These are phyloP conservation scores for Fusarium tricinctum DNA, from an alignment of 2,329 filamentous ascomycete genomes.

Conservation along the genomic window DNA sequence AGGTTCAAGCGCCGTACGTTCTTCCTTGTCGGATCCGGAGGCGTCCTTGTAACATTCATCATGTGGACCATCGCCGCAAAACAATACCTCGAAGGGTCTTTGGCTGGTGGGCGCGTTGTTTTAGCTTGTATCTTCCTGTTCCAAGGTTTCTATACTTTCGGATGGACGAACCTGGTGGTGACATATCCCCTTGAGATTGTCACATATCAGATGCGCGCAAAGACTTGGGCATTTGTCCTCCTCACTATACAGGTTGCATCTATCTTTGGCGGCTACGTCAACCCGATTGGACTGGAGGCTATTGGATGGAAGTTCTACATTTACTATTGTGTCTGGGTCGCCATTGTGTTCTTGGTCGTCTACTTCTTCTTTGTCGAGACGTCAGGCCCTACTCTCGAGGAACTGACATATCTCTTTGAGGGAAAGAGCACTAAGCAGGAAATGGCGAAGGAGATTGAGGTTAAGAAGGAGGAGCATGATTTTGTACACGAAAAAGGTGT, in stretches of 20 bases:
- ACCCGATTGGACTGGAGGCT: slow-evolving; percentile 55
- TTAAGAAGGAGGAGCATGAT: slow-evolving; percentile 39
- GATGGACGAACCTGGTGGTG: slow-evolving; percentile 60
- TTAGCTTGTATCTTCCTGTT: slow-evolving; percentile 61
- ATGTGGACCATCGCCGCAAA: slow-evolving; percentile 58
- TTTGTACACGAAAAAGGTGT: slow-evolving; percentile 34
- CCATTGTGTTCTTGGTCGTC: slow-evolving; percentile 54
- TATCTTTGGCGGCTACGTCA: slow-evolving; percentile 58
- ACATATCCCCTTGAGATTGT: slow-evolving; percentile 61
- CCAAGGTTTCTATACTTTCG: slow-evolving; percentile 59
- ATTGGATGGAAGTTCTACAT: slow-evolving; percentile 60
- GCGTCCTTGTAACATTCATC: slow-evolving; percentile 57
- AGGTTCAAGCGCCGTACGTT: slow-evolving; percentile 56
- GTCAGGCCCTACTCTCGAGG: slow-evolving; percentile 55
- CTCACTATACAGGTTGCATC: slow-evolving; percentile 57
- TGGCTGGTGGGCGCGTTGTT: slow-evolving; percentile 54
- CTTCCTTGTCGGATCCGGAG: slow-evolving; percentile 57
- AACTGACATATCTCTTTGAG: slow-evolving; percentile 50
- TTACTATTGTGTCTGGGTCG: slow-evolving; percentile 58
- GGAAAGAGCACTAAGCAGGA: slow-evolving; percentile 36
- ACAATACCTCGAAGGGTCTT: slow-evolving; percentile 54
- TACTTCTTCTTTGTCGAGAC: slow-evolving; percentile 60
- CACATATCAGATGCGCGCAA: slow-evolving; percentile 59
- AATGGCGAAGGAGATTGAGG: slow-evolving; percentile 36
- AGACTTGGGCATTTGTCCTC: slow-evolving; percentile 58